Evolutionary conservation across 495 filamentous ascomycete genomes (phyloP).

Genomic region (Rostrohypoxylon terebratum): DNA sequence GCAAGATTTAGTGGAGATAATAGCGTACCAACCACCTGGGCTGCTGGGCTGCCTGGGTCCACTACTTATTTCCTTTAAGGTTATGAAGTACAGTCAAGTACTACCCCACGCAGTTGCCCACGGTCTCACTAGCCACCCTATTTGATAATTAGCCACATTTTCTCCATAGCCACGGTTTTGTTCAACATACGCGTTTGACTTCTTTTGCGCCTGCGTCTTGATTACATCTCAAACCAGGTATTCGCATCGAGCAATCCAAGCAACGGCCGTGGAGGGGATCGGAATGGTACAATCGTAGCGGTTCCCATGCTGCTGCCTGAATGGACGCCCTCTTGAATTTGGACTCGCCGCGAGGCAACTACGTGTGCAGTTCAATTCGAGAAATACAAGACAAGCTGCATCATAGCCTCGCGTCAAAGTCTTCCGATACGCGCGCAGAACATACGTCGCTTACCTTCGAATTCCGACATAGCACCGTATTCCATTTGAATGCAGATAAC

Average conservation of each 20-base stretch:
- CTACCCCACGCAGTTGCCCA: too few species aligned
- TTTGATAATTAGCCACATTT: conserved; percentile 2
- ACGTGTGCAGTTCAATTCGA: conserved; percentile 53
- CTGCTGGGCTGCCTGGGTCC: too few species aligned
- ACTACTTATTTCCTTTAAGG: background rate
- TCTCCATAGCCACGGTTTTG: background rate
- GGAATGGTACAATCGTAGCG: background rate
- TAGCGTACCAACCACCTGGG: too few species aligned
- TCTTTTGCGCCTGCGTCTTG: conserved; percentile 22
- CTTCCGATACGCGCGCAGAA: conserved; percentile 55
- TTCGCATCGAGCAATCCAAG: conserved; percentile 22
- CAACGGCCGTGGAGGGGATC: conserved; percentile 3
- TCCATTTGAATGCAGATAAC: conserved; percentile 51
- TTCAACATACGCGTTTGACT: conserved; percentile 28
- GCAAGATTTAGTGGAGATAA: too few species aligned
- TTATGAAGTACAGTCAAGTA: too few species aligned
- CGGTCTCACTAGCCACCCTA: background rate
- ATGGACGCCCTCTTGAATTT: conserved; percentile 54
- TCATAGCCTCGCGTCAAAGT: conserved; percentile 48
- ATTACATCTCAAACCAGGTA: conserved; percentile 1
- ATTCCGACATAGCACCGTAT: conserved; percentile 51
- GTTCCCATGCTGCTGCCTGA: conserved; percentile 15
- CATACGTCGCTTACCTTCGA: conserved; percentile 56
- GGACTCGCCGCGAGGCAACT: conserved; percentile 46
- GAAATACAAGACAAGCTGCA: conserved; percentile 57